Conservation (phyloP, 2,329 filamentous ascomycete genomes). For the Pseudocercospora cruenta region DNA sequence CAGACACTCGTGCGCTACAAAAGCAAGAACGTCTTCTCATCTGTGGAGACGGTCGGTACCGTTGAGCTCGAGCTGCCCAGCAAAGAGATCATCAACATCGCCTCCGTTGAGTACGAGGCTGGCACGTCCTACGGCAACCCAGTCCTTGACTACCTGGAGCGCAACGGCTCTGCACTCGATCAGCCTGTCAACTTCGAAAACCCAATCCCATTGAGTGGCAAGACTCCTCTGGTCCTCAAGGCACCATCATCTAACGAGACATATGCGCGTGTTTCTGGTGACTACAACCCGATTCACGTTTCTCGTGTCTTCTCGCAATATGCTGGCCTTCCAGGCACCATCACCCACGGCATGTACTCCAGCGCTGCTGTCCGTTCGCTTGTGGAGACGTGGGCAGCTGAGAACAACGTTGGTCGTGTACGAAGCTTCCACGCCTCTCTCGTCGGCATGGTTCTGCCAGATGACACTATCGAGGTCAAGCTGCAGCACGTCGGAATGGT, state of each 20-base stretch:
- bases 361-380: conserved; percentile 94
- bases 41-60: conserved; percentile 87
- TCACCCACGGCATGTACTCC: conserved; percentile 99
- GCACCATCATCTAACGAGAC: conserved; percentile 96
- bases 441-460: conserved; percentile 98
- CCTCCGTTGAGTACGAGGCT: conserved; percentile 94
- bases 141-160: conserved; percentile 92
- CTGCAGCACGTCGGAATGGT: conserved; percentile 98
- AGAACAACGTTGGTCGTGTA: conserved; percentile 97
- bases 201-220: conserved; percentile 90
- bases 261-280: conserved; percentile 94
- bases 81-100: conserved; percentile 96
- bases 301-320: conserved; percentile 96
- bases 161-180: conserved; percentile 88
- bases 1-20: conserved; percentile 91
- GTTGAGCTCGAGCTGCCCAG: conserved; percentile 92
- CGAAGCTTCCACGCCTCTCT: conserved; percentile 95
- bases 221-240: conserved; percentile 82
- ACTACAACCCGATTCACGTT: conserved; percentile 99
- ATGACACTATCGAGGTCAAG: conserved; percentile 92
- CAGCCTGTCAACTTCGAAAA: conserved; percentile 98
- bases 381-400: conserved; percentile 97
- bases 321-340: conserved; percentile 92
- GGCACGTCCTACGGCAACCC: conserved; percentile 93
- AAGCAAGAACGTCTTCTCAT: conserved; percentile 89